phyloP scores from a whole-genome alignment of 768 basidiomycete genomes.

The Tremella mesenterica region DNA sequence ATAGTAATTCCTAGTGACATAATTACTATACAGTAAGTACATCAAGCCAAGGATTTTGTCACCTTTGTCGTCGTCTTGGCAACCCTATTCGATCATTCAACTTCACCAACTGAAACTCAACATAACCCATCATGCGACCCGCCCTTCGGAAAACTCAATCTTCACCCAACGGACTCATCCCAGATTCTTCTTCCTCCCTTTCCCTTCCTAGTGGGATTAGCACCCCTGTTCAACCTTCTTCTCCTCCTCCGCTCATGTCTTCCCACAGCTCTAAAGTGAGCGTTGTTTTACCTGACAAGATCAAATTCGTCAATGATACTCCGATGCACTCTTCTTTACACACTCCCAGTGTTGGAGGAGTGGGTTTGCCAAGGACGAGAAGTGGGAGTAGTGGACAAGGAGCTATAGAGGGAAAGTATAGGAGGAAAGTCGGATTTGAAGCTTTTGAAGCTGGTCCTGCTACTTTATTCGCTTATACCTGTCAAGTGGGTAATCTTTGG shows the following conservation, averaged over 20 bases:
- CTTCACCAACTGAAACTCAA: no score
- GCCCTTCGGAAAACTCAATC: constrained; percentile 20
- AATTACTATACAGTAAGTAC: no score
- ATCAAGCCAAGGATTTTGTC: no score
- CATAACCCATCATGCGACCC: no score
- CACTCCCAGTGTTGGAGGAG: constrained; percentile 1
- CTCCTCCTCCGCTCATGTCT: constrained; percentile 7
- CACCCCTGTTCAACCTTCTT: constrained; percentile 1
- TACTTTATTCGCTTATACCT: constrained; percentile 43
- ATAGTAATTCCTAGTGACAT: no score
- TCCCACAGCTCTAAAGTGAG: constrained; percentile 15
- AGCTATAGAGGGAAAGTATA: constrained; percentile 32
- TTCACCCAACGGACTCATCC: constrained; percentile 16
- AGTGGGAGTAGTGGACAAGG: constrained; percentile 34
- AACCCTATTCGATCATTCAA: no score
- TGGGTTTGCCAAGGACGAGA: constrained; percentile 33
- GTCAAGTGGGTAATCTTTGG: constrained; percentile 15
- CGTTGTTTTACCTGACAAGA: constrained; percentile 8
- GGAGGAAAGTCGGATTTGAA: constrained; percentile 46
- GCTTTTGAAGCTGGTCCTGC: constrained; percentile 44
- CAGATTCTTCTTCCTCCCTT: background rate
- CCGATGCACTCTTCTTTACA: background rate
- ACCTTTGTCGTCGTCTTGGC: no score
- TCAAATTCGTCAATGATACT: constrained; percentile 16
- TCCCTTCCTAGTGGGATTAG: background rate